Conservation (phyloP, 306 rosid species). For the Carpinus viminea region DNA sequence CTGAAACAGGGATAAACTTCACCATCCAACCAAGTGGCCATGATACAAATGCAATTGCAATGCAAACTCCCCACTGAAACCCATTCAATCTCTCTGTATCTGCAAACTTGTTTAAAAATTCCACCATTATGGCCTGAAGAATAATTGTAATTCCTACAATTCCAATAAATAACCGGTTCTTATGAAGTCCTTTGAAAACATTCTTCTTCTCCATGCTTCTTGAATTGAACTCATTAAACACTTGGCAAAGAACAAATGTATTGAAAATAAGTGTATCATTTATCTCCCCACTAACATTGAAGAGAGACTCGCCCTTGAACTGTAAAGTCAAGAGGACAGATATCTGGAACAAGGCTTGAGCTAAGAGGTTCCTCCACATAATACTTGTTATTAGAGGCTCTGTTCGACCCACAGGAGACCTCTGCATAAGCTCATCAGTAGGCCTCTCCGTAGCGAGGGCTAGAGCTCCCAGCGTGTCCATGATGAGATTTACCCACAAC, state of each 20-base stretch:
- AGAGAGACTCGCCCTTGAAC: conserved; percentile 65
- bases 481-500: conserved; percentile 86
- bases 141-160: conserved; percentile 68
- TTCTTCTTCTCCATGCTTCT: conserved; percentile 79
- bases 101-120: conserved; percentile 80
- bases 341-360: conserved; percentile 76
- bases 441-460: conserved; percentile 92
- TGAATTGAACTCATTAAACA: conserved; percentile 84
- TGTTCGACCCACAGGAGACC: conserved; percentile 73
- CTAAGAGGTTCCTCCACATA: conserved; percentile 91
- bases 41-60: conserved; percentile 56
- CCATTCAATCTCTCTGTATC: conserved; percentile 63
- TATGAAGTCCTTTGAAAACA: conserved; percentile 68
- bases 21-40: conserved; percentile 83
- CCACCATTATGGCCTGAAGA: conserved; percentile 86
- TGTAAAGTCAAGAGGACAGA: conserved; percentile 60
- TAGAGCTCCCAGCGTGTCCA: conserved; percentile 89
- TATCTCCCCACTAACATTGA: conserved; percentile 49
- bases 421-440: conserved; percentile 72
- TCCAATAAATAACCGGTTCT: conserved; percentile 65
- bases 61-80: conserved; percentile 64
- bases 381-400: conserved; percentile 75
- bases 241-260: conserved; percentile 82
- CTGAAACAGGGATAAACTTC: conserved; percentile 64
- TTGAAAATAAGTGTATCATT: conserved; percentile 82